A percentile compares a stretch with the other conserved stretches of the same genome.
Conservation (phyloP, 1,284 basidiomycete species). For the Macrocystidia cucumis region DNA sequence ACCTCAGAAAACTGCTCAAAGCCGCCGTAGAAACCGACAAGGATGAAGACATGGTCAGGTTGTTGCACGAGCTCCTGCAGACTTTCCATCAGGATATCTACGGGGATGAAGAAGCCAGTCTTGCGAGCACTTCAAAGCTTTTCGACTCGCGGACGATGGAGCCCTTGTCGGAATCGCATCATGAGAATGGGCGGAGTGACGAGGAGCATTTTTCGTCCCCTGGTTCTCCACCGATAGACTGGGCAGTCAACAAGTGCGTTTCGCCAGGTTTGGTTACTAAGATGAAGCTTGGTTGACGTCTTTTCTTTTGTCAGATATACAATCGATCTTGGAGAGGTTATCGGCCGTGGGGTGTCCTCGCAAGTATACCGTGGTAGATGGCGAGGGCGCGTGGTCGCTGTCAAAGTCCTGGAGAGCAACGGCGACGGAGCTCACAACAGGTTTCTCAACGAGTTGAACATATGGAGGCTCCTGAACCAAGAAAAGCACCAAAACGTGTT, state of each 20-base stretch:
- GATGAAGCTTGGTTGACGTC: no score
- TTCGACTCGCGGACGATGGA: no score
- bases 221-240: no score
- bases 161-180: no score
- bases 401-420: constrained; percentile 45
- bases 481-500: constrained; percentile 48
- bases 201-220: no score
- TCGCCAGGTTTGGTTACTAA: no score
- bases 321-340: constrained; percentile 51
- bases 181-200: no score
- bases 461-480: constrained; percentile 46
- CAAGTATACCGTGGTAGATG: constrained; percentile 64
- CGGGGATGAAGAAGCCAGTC: no score
- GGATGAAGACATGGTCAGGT: constrained; percentile 53
- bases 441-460: constrained; percentile 42
- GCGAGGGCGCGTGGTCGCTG: constrained; percentile 48
- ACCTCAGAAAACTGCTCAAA: constrained; percentile 52
- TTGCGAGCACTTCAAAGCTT: no score
- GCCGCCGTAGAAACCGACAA: constrained; percentile 46
- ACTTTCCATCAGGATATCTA: constrained; percentile 1
- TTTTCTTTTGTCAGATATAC: constrained; percentile 9
- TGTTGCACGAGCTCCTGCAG: constrained; percentile 1
- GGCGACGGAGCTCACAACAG: constrained; percentile 38
- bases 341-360: constrained; percentile 63
- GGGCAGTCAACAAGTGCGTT: no score